Evolutionary conservation across 768 basidiomycete species (phyloP).

Genomic region (Cyathus striatus): DNA sequence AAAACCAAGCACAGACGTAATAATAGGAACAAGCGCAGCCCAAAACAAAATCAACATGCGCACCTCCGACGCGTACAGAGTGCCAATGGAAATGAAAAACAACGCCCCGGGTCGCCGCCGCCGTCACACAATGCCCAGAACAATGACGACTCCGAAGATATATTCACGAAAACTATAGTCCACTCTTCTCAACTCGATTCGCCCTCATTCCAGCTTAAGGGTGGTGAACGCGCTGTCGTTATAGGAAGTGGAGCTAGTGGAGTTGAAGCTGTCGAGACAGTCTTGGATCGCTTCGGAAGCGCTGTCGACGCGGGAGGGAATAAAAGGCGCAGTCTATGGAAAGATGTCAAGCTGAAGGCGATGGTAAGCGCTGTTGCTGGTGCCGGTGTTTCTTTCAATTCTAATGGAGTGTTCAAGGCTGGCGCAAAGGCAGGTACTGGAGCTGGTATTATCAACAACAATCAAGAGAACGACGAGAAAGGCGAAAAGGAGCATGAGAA

Average conservation of each 20-base stretch:
- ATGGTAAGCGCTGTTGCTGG: background rate
- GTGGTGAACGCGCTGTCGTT: conserved; percentile 37
- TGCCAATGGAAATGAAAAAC: too few relatives aligned
- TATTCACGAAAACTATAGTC: conserved; percentile 29
- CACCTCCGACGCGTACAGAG: too few relatives aligned
- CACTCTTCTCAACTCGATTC: conserved; percentile 47
- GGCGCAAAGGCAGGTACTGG: background rate
- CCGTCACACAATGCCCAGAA: background rate
- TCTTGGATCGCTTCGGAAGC: conserved; percentile 18
- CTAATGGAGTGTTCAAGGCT: too few relatives aligned
- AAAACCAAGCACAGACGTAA: background rate
- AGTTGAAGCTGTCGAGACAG: conserved; percentile 26
- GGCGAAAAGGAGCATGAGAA: conserved; percentile 1
- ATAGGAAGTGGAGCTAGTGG: conserved; percentile 48
- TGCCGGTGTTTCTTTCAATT: too few relatives aligned
- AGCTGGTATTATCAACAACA: background rate
- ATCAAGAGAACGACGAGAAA: conserved; percentile 2
- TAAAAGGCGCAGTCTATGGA: background rate
- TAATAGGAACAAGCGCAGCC: background rate
- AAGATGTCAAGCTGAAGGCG: background rate
- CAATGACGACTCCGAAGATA: background rate
- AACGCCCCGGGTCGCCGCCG: too few relatives aligned
- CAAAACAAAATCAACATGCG: background rate
- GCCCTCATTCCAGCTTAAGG: conserved; percentile 15
- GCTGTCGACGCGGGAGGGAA: background rate